Evolutionary conservation across 495 filamentous ascomycete genomes (phyloP), one percentile per base, ranked within the genome.

Genomic region (Apiosordaria backusii): DNA sequence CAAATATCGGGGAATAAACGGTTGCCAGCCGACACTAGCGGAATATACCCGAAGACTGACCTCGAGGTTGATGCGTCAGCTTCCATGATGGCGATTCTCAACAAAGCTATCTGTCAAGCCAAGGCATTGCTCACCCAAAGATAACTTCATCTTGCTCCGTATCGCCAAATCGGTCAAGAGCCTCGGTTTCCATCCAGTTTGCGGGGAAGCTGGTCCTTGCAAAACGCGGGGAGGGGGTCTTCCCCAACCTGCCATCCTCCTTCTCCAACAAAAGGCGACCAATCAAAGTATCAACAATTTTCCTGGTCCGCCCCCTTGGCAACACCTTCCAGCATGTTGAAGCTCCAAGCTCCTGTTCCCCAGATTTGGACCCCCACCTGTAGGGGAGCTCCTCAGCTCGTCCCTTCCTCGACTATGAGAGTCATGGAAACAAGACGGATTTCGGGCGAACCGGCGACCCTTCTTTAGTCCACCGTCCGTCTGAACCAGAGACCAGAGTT

Each of bases 131-230:
- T 45, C 35, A n/a, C 35, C 27, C 2, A 7, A 45, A 45, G 10
- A 7, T 45, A 45, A 45, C 35, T 13, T 15, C 35, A 15, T 45
- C 35, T 45, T 45, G 35, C 35, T 45, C 35, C 35, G 35, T 27
- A 40, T 40, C 50, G 26, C 59, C 64, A 19, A 57, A 66, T 66
- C 50, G 27, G 64, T 45, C 52, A 29, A 27, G 23, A 66, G 63
- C 67, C 67, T 69, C 67, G 67, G 67, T 61, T 66, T n/a, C 18
- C 23, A 22, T 45, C 35, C 54, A 22, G 23, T 25, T 45, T 61
- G 57, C 50, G 68, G 68, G 65, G 65, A 67, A 70, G 50, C 61
- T 60, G 50, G 60, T 61, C 67, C 65, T 57, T 67, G 67, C 50
- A 55, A 67, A 62, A 65, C 68, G 68, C 65, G 68, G 68, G 60